Percentiles rank a stretch among this genome's conserved stretches.
Conservation (phyloP, 2,329 filamentous ascomycete species). For the Albophoma yamanashiensis region DNA sequence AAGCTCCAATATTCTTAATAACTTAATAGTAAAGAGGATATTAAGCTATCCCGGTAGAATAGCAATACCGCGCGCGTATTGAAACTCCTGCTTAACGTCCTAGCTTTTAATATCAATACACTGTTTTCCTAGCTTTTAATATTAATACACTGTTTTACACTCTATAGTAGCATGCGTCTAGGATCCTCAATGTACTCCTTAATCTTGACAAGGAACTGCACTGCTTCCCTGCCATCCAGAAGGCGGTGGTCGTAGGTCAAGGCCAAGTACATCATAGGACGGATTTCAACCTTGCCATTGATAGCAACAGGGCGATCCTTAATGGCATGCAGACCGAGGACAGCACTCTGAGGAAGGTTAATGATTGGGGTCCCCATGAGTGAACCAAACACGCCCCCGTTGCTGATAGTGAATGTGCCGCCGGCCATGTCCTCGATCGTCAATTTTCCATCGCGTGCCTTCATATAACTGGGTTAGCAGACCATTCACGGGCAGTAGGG, state of each 20-base stretch:
- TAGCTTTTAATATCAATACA: neutral
- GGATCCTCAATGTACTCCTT: conserved; percentile 98
- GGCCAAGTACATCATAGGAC: conserved; percentile 99
- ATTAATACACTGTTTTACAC: neutral
- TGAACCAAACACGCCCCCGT: conserved; percentile 93
- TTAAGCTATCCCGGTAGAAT: neutral
- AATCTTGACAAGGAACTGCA: conserved; percentile 92
- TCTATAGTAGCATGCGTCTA: conserved; percentile 61
- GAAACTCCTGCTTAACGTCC: neutral
- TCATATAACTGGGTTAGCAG: conserved; percentile 2
- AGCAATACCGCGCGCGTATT: too few species aligned
- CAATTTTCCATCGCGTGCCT: conserved; percentile 91
- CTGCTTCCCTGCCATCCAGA: conserved; percentile 87
- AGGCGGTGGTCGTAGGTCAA: conserved; percentile 96
- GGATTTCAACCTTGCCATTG: conserved; percentile 88
- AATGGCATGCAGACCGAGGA: conserved; percentile 89
- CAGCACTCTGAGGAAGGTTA: conserved; percentile 87
- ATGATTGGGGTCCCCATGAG: conserved; percentile 98
- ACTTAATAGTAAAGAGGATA: too few species aligned
- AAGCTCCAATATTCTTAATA: too few species aligned
- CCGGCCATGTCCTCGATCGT: conserved; percentile 99
- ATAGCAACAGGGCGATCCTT: conserved; percentile 86
- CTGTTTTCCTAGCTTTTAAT: neutral
- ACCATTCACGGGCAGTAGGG: neutral
- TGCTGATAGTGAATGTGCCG: conserved; percentile 96